These are phyloP conservation scores for Stagonosporopsis rhizophila DNA, from an alignment of 2,329 filamentous ascomycete genomes.

Conservation along the genomic window DNA sequence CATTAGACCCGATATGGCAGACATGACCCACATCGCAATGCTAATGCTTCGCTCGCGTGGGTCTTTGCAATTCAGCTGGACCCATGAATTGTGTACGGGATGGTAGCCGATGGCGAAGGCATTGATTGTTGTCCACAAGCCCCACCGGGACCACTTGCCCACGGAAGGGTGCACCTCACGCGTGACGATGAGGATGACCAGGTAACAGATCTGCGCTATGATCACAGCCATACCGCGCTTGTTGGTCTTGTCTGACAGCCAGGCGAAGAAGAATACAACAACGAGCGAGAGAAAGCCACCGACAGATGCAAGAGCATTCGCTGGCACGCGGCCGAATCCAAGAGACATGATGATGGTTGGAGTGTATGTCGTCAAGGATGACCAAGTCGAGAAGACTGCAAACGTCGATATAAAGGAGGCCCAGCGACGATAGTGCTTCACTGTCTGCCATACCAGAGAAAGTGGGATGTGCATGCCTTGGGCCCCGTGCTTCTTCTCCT, in stretches of 20 bases:
- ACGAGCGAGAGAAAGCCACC: conserved; percentile 55
- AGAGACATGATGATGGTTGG: conserved; percentile 54
- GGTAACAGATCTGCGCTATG: conserved; percentile 55
- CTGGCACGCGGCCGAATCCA: conserved; percentile 55
- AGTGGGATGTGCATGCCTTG: conserved; percentile 50
- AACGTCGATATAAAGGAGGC: conserved; percentile 57
- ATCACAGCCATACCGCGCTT: conserved; percentile 56
- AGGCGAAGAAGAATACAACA: conserved; percentile 59
- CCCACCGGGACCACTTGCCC: conserved; percentile 59
- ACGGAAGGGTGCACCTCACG: conserved; percentile 53
- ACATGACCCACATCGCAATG: conserved; percentile 62
- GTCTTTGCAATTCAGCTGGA: conserved; percentile 60
- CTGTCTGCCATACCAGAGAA: conserved; percentile 53
- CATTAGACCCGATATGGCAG: conserved; percentile 60
- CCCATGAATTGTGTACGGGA: conserved; percentile 62
- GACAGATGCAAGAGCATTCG: conserved; percentile 57
- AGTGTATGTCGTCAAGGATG: conserved; percentile 60
- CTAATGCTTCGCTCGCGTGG: conserved; percentile 57
- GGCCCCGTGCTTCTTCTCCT: conserved; percentile 40
- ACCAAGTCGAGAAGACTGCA: conserved; percentile 62
- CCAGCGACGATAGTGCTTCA: conserved; percentile 57
- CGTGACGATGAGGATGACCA: conserved; percentile 54
- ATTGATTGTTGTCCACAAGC: conserved; percentile 61
- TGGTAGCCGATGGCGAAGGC: conserved; percentile 62
- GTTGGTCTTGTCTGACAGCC: conserved; percentile 57